Evolutionary conservation across 495 filamentous ascomycete species (phyloP).

Genomic region (Hyaloscypha finlandica): DNA sequence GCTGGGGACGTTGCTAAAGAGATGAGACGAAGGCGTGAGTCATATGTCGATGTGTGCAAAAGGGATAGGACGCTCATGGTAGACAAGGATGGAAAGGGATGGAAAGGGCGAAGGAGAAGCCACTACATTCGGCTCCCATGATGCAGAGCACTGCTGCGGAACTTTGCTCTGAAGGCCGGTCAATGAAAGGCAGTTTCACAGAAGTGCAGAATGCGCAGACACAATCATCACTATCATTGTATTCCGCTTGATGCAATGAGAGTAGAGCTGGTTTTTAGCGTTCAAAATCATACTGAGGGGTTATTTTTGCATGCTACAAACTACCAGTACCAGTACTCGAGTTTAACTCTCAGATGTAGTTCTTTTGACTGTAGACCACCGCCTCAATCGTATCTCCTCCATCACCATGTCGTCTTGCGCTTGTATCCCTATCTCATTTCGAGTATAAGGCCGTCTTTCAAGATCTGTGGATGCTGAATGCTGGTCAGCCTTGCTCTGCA

Average conservation of each 20-base stretch:
- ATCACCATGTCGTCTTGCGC: background rate
- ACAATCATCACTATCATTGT: background rate
- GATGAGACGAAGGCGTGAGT: no score
- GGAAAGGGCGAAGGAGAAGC: no score
- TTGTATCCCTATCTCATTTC: background rate
- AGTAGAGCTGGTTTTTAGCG: background rate
- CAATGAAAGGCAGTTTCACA: no score
- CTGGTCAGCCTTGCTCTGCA: background rate
- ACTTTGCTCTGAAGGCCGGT: no score
- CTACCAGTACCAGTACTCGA: background rate
- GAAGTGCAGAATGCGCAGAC: no score
- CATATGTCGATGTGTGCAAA: no score
- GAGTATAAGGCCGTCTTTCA: background rate
- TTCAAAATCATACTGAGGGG: background rate
- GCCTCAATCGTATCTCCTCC: constrained; percentile 3
- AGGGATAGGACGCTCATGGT: no score
- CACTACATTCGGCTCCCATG: no score
- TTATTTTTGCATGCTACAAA: background rate
- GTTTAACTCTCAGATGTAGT: background rate
- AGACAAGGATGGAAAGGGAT: no score
- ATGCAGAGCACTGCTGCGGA: no score
- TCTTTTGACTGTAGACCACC: background rate
- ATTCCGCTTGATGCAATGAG: background rate
- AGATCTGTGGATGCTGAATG: background rate
- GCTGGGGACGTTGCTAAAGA: constrained; percentile 1